These are phyloP conservation scores for Russula abietina DNA, from an alignment of 768 basidiomycete species.

Conservation along the genomic window DNA sequence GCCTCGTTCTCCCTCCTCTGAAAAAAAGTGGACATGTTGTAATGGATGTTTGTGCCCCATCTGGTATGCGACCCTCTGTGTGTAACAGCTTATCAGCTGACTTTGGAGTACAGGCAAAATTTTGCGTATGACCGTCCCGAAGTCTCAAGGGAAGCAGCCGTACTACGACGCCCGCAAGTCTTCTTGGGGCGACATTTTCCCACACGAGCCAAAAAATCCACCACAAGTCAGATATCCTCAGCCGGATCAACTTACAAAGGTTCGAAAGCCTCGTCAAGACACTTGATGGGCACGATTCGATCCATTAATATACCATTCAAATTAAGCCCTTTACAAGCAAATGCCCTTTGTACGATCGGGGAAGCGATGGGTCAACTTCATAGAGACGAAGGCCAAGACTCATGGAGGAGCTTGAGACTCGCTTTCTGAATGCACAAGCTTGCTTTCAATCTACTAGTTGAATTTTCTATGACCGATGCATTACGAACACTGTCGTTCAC, in stretches of 20 bases:
- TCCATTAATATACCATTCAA: background rate
- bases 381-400: background rate
- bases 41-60: constrained; percentile 77
- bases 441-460: background rate
- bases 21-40: constrained; percentile 90
- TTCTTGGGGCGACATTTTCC: constrained; percentile 92
- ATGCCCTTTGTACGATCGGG: background rate
- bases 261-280: constrained; percentile 26
- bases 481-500: background rate
- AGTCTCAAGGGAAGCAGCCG: constrained; percentile 90
- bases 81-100: background rate
- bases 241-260: constrained; percentile 33
- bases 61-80: constrained; percentile 48
- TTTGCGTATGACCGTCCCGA: constrained; percentile 86
- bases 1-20: constrained; percentile 86
- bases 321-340: background rate
- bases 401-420: background rate
- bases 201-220: constrained; percentile 76
- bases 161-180: constrained; percentile 95
- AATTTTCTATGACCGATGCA: background rate
- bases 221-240: constrained; percentile 52
- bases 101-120: constrained; percentile 61
- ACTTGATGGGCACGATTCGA: background rate
- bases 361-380: background rate
- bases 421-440: background rate